Evolutionary conservation across 257 asterid species (phyloP).

Genomic region (Solanum chiquidenum): DNA sequence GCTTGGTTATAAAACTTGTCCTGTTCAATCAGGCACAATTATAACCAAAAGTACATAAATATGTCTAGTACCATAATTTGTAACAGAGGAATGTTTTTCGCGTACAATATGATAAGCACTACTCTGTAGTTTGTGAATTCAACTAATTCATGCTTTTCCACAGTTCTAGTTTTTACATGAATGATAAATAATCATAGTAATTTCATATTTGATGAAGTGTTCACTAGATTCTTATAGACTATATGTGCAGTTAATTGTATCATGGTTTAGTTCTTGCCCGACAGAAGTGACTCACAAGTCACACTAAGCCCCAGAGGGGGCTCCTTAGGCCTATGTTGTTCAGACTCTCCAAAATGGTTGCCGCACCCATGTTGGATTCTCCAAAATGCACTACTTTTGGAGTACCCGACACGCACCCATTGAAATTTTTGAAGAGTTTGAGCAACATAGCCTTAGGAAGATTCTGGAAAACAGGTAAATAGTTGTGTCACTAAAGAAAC

Average conservation of each 20-base stretch:
- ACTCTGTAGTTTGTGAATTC: background rate
- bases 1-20: slow-evolving; percentile 39
- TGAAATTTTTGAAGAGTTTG: no score
- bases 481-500: background rate
- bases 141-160: background rate
- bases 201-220: background rate
- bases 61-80: background rate
- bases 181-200: background rate
- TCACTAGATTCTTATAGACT: background rate
- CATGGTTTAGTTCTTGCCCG: background rate
- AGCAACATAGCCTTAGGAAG: background rate
- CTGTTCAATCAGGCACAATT: slow-evolving; percentile 19
- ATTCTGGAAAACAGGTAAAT: background rate
- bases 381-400: no score
- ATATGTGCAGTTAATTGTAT: background rate
- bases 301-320: background rate
- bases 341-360: no score
- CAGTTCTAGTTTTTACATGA: background rate
- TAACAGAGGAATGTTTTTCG: background rate
- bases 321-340: background rate
- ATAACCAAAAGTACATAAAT: background rate
- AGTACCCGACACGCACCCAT: no score
- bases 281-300: background rate
- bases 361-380: no score
- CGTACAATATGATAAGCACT: background rate